phyloP scores from a whole-genome alignment of 2,329 filamentous ascomycete species.

The Venturia asperata region DNA sequence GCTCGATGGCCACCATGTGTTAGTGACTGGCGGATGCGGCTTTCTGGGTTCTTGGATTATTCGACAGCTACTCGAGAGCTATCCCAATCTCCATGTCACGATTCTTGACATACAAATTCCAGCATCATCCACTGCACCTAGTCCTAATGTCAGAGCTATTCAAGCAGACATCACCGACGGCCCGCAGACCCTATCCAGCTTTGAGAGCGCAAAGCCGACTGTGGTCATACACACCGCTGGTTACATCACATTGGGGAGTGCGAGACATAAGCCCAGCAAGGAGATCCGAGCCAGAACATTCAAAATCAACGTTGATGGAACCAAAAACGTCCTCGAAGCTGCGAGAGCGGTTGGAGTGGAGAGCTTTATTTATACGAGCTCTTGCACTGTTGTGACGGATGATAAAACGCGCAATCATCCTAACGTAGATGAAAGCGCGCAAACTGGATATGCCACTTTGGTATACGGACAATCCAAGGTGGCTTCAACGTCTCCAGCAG shows the following conservation, averaged over 20 bases:
- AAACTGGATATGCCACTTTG: slow-evolving; percentile 8
- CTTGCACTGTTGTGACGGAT: slow-evolving; percentile 14
- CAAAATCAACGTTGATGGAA: slow-evolving; percentile 84
- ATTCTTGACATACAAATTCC: slow-evolving; percentile 28
- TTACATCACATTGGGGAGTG: slow-evolving; percentile 34
- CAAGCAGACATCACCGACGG: slow-evolving; percentile 36
- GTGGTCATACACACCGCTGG: slow-evolving; percentile 85
- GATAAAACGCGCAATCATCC: slow-evolving; percentile 9
- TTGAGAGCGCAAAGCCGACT: slow-evolving; percentile 63
- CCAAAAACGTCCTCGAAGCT: slow-evolving; percentile 67
- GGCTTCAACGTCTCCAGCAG: neutral
- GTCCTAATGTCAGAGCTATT: slow-evolving; percentile 28
- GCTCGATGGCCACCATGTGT: slow-evolving; percentile 25
- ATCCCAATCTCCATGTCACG: slow-evolving; percentile 34
- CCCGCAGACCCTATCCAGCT: slow-evolving; percentile 34
- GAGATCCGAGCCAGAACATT: slow-evolving; percentile 54
- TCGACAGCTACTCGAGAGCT: slow-evolving; percentile 27
- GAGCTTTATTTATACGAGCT: slow-evolving; percentile 80
- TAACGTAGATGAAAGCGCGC: slow-evolving; percentile 6
- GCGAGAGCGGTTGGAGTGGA: slow-evolving; percentile 63
- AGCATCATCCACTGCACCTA: slow-evolving; percentile 22
- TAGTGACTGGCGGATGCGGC: slow-evolving; percentile 43
- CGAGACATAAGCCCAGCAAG: slow-evolving; percentile 35
- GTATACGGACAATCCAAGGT: slow-evolving; percentile 21
- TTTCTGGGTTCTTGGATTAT: slow-evolving; percentile 30